These are phyloP conservation scores for Neurospora sp. DNA, from an alignment of 495 filamentous ascomycete species.

Conservation along the genomic window DNA sequence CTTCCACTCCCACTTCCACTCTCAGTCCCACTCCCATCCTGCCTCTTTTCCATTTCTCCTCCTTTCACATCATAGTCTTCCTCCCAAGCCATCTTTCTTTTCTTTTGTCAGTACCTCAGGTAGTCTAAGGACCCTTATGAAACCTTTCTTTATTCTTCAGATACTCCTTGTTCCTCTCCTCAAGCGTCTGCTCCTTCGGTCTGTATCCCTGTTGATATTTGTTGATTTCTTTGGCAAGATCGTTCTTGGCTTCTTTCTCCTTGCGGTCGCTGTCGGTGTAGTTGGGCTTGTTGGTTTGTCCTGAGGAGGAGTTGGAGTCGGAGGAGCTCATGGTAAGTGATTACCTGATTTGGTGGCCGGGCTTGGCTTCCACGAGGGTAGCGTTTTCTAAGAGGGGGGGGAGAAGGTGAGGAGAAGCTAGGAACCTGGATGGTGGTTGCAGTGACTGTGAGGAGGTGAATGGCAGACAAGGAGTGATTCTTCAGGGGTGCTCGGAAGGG, in stretches of 20 bases:
- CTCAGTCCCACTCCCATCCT: neutral
- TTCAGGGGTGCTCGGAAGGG: neutral
- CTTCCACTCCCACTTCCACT: neutral
- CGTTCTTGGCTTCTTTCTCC: neutral
- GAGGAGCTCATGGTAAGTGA: too few species aligned
- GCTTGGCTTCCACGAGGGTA: too few species aligned
- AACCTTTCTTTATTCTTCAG: neutral
- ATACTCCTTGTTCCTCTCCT: neutral
- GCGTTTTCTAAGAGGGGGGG: neutral
- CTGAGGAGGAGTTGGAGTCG: neutral
- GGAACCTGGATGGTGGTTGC: too few species aligned
- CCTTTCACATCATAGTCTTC: neutral
- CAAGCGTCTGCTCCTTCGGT: neutral
- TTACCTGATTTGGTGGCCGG: too few species aligned
- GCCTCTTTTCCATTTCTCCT: neutral
- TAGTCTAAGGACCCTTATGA: neutral
- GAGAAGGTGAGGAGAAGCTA: too few species aligned
- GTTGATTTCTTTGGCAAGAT: neutral
- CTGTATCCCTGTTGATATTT: neutral
- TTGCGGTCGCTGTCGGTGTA: neutral
- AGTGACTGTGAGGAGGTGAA: neutral
- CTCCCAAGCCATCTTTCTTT: neutral
- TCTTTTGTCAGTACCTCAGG: neutral
- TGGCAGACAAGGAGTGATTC: neutral
- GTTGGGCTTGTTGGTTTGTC: constrained; percentile 2